Evolutionary conservation across 148 eudicot species (phyloP).

Genomic region (Vaccinium corymbosum): DNA sequence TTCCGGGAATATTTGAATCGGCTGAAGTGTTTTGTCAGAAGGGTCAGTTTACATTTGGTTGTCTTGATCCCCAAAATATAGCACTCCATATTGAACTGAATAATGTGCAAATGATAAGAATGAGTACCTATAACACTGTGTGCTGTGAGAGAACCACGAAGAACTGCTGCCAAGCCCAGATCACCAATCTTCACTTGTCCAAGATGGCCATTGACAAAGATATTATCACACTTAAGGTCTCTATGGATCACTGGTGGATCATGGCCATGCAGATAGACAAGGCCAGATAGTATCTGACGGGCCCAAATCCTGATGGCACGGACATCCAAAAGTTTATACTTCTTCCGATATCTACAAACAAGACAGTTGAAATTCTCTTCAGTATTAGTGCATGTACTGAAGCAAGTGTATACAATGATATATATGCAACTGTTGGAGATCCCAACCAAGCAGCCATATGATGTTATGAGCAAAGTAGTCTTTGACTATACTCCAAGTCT

Average conservation of each 20-base stretch:
- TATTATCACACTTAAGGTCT: slow-evolving; percentile 55
- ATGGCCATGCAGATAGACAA: slow-evolving; percentile 49
- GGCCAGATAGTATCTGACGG: slow-evolving; percentile 51
- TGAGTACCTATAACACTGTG: slow-evolving; percentile 45
- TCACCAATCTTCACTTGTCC: slow-evolving; percentile 74
- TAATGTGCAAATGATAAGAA: background rate
- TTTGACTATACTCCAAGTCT: background rate
- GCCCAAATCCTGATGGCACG: slow-evolving; percentile 57
- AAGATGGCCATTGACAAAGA: slow-evolving; percentile 59
- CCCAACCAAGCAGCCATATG: background rate
- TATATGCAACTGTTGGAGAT: background rate
- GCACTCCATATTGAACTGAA: background rate
- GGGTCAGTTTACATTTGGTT: background rate
- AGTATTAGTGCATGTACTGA: background rate
- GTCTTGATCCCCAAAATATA: background rate
- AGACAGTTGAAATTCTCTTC: background rate
- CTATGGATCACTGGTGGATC: slow-evolving; percentile 59
- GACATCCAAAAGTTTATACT: slow-evolving; percentile 36
- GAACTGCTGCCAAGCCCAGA: slow-evolving; percentile 54
- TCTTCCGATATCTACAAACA: slow-evolving; percentile 47
- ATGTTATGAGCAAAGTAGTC: background rate
- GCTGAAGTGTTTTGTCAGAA: background rate
- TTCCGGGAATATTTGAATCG: background rate
- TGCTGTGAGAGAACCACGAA: slow-evolving; percentile 36
- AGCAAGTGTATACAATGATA: background rate